Evolutionary conservation across 2,329 filamentous ascomycete genomes (phyloP).

Genomic region (Aspergillus sp.): DNA sequence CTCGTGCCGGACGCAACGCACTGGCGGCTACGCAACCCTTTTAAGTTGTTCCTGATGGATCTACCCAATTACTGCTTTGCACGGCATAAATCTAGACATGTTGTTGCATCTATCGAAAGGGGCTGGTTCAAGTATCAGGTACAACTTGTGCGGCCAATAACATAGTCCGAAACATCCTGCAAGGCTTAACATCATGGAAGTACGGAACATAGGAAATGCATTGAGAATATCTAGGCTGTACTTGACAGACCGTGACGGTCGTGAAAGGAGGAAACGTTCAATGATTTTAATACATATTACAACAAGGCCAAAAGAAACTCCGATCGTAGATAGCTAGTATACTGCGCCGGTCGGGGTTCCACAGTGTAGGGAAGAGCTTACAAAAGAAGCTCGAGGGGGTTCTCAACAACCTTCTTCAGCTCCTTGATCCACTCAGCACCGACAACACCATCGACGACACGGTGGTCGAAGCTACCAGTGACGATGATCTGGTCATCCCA

Average conservation of each 20-base stretch:
- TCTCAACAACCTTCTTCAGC: conserved; percentile 97
- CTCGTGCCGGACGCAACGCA: neutral
- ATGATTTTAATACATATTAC: conserved; percentile 43
- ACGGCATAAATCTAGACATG: neutral
- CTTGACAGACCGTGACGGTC: conserved; percentile 30
- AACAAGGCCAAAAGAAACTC: conserved; percentile 23
- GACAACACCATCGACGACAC: conserved; percentile 94
- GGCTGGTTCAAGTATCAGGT: neutral
- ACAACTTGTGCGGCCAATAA: neutral
- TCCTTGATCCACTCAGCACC: conserved; percentile 96
- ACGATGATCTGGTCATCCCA: conserved; percentile 98
- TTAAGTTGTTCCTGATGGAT: neutral
- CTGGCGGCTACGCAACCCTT: neutral
- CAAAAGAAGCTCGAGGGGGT: conserved; percentile 90
- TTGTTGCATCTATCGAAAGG: neutral
- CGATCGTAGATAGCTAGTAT: conserved; percentile 22
- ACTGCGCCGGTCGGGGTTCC: conserved; percentile 16
- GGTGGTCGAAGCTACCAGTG: conserved; percentile 97
- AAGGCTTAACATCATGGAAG: neutral
- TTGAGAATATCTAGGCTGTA: conserved; percentile 35
- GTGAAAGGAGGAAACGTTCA: conserved; percentile 22
- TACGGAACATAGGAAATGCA: conserved; percentile 26
- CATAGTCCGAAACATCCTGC: neutral
- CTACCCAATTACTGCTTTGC: neutral
- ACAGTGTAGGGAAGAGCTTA: conserved; percentile 50